A percentile compares a stretch with the other conserved stretches of the same genome.
These are phyloP conservation scores for Gamarada debralockiae DNA, from an alignment of 495 filamentous ascomycete genomes.

Conservation along the genomic window DNA sequence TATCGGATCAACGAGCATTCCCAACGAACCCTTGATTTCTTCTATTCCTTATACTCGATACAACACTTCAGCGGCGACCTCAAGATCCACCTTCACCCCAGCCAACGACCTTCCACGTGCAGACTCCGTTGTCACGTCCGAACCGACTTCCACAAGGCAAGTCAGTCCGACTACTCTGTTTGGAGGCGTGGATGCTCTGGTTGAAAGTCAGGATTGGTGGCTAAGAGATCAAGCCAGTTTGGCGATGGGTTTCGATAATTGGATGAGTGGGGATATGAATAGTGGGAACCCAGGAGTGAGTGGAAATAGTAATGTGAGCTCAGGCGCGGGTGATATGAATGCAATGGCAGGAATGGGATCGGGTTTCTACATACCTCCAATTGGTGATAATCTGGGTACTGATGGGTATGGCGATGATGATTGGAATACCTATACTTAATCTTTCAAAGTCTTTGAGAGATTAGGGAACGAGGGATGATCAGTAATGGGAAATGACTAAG, in stretches of 20 bases:
- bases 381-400: neutral
- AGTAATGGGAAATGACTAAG: neutral
- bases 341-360: slow-evolving; percentile 3
- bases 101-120: slow-evolving; percentile 24
- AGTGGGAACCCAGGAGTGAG: neutral
- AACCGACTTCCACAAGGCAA: slow-evolving; percentile 10
- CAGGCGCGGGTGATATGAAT: neutral
- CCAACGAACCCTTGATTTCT: slow-evolving; percentile 8
- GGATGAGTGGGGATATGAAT: slow-evolving; percentile 26
- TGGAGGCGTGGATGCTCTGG: slow-evolving; percentile 40
- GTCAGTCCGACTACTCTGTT: slow-evolving; percentile 30
- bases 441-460: neutral
- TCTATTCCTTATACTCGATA: slow-evolving; percentile 10
- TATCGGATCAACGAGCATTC: slow-evolving; percentile 5
- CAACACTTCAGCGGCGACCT: neutral
- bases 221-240: slow-evolving; percentile 43
- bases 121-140: slow-evolving; percentile 25
- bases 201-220: slow-evolving; percentile 60
- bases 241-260: slow-evolving; percentile 44
- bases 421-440: neutral
- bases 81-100: slow-evolving; percentile 5
- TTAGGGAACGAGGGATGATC: neutral
- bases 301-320: neutral
- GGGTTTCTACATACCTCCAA: slow-evolving; percentile 12
- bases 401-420: neutral